Percentiles rank a stretch among this genome's conserved stretches.
Evolutionary conservation across 2,329 filamentous ascomycete species (phyloP).

Genomic region (Trichoderma simmonsii): DNA sequence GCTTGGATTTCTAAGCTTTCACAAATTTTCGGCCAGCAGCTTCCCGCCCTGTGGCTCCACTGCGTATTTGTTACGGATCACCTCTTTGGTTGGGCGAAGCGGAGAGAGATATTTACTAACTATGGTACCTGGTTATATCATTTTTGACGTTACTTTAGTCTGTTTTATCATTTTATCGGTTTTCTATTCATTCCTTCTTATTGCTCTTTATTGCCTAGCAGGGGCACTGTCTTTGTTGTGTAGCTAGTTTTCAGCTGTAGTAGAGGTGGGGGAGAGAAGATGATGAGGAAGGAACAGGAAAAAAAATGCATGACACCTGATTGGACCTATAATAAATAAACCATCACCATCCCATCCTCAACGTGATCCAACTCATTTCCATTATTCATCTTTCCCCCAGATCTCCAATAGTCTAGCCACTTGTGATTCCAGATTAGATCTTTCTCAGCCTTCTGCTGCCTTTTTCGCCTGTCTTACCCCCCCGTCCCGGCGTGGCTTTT

Average conservation of each 20-base stretch:
- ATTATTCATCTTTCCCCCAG: neutral
- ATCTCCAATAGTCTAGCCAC: neutral
- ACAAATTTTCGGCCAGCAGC: slow-evolving; percentile 4
- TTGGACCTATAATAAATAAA: neutral
- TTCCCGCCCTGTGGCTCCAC: neutral
- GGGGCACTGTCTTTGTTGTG: no score
- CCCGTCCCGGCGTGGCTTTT: neutral
- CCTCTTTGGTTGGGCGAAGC: slow-evolving; percentile 5
- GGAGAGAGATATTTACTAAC: neutral
- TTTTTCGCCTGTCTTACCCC: neutral
- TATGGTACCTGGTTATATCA: neutral
- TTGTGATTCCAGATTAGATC: neutral
- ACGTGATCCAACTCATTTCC: neutral
- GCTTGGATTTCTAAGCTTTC: slow-evolving; percentile 18
- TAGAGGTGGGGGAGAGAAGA: neutral
- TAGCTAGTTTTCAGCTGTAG: neutral
- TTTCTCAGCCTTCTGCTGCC: neutral
- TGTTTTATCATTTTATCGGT: neutral
- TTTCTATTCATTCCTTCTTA: neutral
- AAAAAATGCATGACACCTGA: neutral
- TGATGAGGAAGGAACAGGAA: neutral
- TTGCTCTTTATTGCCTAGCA: neutral
- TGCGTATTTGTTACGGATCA: neutral
- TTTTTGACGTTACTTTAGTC: neutral
- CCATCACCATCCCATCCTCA: neutral